Conservation (phyloP, 371 early-diverging fungal genomes). For the Rhizopus stolonifer region DNA sequence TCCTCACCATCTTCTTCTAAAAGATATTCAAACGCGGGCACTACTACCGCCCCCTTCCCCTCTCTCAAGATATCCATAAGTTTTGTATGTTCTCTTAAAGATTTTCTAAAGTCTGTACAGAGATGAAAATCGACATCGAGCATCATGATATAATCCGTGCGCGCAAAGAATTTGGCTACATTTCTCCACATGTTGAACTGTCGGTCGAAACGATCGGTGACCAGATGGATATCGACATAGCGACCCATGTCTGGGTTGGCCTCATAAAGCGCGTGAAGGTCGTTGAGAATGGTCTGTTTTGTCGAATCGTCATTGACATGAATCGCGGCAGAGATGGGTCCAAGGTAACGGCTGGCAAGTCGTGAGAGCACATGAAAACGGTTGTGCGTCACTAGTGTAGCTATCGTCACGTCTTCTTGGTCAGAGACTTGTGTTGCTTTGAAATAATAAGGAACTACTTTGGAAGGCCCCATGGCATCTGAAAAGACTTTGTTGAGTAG, state of each 20-base stretch:
- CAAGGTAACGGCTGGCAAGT: conserved; percentile 50
- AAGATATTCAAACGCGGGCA: conserved; percentile 68
- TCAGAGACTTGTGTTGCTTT: conserved; percentile 49
- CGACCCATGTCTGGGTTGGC: conserved; percentile 44
- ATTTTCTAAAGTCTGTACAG: conserved; percentile 58
- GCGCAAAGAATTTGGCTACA: conserved; percentile 61
- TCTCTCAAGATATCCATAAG: conserved; percentile 43
- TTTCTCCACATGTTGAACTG: conserved; percentile 71
- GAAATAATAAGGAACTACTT: conserved; percentile 63
- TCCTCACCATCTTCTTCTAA: conserved; percentile 56
- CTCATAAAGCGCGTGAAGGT: conserved; percentile 45
- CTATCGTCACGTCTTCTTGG: conserved; percentile 55
- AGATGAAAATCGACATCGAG: conserved; percentile 64
- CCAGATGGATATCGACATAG: conserved; percentile 54
- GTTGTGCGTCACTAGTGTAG: conserved; percentile 53
- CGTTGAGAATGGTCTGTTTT: conserved; percentile 42
- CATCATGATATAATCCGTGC: conserved; percentile 60
- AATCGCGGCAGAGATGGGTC: conserved; percentile 49
- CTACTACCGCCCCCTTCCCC: conserved; percentile 57
- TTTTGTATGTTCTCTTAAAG: conserved; percentile 37
- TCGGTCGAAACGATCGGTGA: conserved; percentile 54
- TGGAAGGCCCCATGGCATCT: conserved; percentile 64
- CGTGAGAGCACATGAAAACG: conserved; percentile 44
- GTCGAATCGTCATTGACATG: conserved; percentile 56
- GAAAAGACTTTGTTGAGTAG: conserved; percentile 62